Evolutionary conservation across 352 stramenopile species (phyloP).

Genomic region (Plasmopara viticola): DNA sequence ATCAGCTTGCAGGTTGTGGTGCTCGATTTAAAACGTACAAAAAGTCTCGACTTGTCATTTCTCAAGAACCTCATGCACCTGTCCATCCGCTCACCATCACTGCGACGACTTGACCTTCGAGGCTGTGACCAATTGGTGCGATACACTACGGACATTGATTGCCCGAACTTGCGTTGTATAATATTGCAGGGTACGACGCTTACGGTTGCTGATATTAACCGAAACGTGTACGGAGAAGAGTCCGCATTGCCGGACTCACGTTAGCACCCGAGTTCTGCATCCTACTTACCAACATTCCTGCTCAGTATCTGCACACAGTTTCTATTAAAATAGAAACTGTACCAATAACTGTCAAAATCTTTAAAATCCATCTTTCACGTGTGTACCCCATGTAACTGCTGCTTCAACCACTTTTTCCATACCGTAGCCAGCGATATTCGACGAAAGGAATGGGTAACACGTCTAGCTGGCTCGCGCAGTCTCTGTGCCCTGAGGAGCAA

Average conservation of each 20-base stretch:
- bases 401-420: too few species aligned
- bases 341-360: neutral
- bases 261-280: neutral
- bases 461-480: conserved; percentile 67
- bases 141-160: conserved; percentile 31
- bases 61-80: conserved; percentile 52
- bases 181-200: conserved; percentile 46
- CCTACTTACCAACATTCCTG: neutral
- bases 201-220: conserved; percentile 30
- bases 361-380: neutral
- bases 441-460: conserved; percentile 52
- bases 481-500: conserved; percentile 67
- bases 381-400: neutral
- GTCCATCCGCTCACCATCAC: conserved; percentile 36
- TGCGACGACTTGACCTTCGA: conserved; percentile 39
- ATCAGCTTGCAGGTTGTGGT: conserved; percentile 38
- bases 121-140: conserved; percentile 36
- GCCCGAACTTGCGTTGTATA: conserved; percentile 29
- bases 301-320: neutral
- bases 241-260: too few species aligned
- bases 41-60: conserved; percentile 52
- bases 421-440: too few species aligned
- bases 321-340: too few species aligned
- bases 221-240: too few species aligned
- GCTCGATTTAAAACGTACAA: conserved; percentile 32